Evolutionary conservation across 306 rosid species (phyloP).

Genomic region (Cajanus cajan): DNA sequence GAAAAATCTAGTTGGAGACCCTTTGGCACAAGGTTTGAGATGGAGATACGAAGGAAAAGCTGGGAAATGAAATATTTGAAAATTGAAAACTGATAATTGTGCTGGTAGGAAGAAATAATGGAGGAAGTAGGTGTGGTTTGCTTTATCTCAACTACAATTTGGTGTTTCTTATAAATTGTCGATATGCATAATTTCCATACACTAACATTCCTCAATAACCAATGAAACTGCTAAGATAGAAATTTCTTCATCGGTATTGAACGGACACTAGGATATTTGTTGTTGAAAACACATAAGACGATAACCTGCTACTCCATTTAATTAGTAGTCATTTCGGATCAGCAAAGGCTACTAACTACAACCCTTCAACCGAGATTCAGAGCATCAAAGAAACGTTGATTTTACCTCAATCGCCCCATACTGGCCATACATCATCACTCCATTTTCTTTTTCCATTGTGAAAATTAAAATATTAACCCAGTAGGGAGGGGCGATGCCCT

Average conservation of each 20-base stretch:
- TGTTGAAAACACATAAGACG: background rate
- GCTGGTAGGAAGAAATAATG: background rate
- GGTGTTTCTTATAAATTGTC: background rate
- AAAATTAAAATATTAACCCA: background rate
- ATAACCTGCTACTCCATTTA: background rate
- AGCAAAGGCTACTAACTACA: background rate
- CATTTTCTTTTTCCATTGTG: background rate
- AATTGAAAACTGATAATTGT: background rate
- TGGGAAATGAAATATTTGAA: background rate
- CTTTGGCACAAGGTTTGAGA: no score
- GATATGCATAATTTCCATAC: background rate
- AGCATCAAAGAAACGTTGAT: background rate
- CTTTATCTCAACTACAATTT: background rate
- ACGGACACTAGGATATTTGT: background rate
- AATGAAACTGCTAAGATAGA: background rate
- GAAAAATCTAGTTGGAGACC: no score
- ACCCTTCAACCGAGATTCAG: background rate
- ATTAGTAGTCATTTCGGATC: background rate
- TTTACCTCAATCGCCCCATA: background rate
- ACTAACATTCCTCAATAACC: background rate
- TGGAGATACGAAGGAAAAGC: no score
- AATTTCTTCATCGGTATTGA: background rate
- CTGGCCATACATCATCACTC: slow-evolving; percentile 13
- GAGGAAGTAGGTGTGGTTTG: background rate
- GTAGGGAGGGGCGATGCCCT: background rate